A percentile compares a stretch with the other conserved stretches of the same genome.
Evolutionary conservation across 2,329 filamentous ascomycete genomes (phyloP).

Genomic region (Epichloe amarillans): DNA sequence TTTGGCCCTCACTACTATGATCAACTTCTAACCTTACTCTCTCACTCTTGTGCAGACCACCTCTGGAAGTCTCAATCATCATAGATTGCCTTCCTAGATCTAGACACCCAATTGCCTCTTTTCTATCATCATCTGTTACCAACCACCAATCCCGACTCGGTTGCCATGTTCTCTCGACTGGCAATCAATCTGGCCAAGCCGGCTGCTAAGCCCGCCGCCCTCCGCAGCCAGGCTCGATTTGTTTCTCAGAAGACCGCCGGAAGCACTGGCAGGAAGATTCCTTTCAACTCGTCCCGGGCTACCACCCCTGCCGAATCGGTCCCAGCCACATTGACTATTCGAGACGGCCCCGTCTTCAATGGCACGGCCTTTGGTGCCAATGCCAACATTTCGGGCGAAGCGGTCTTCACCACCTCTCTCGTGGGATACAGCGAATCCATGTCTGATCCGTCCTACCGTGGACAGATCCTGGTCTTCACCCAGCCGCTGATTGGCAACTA

Average conservation of each 20-base stretch:
- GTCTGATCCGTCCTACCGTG: slow-evolving; percentile 77
- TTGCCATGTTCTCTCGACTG: slow-evolving; percentile 48
- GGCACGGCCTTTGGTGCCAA: slow-evolving; percentile 95
- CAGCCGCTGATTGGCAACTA: slow-evolving; percentile 98
- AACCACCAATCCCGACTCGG: slow-evolving; percentile 2
- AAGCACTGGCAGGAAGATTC: slow-evolving; percentile 57
- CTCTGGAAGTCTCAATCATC: slow-evolving; percentile 28
- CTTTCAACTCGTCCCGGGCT: slow-evolving; percentile 40
- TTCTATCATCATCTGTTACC: neutral
- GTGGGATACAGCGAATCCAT: slow-evolving; percentile 96
- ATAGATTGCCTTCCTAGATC: slow-evolving; percentile 9
- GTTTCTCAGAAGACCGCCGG: slow-evolving; percentile 33
- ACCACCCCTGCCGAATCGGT: slow-evolving; percentile 47
- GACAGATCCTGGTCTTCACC: slow-evolving; percentile 97
- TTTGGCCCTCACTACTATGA: slow-evolving; percentile 14
- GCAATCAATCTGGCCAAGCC: slow-evolving; percentile 39
- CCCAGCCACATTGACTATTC: slow-evolving; percentile 82
- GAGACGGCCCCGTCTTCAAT: slow-evolving; percentile 89
- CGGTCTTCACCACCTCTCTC: slow-evolving; percentile 94
- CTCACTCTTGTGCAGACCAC: slow-evolving; percentile 20
- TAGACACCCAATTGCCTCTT: neutral
- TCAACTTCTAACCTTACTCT: slow-evolving; percentile 1
- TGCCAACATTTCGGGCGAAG: slow-evolving; percentile 92
- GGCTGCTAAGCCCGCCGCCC: slow-evolving; percentile 30
- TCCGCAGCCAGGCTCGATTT: slow-evolving; percentile 25